Conservation (phyloP, 2,329 filamentous ascomycete genomes). For the Aureobasidium sp. region DNA sequence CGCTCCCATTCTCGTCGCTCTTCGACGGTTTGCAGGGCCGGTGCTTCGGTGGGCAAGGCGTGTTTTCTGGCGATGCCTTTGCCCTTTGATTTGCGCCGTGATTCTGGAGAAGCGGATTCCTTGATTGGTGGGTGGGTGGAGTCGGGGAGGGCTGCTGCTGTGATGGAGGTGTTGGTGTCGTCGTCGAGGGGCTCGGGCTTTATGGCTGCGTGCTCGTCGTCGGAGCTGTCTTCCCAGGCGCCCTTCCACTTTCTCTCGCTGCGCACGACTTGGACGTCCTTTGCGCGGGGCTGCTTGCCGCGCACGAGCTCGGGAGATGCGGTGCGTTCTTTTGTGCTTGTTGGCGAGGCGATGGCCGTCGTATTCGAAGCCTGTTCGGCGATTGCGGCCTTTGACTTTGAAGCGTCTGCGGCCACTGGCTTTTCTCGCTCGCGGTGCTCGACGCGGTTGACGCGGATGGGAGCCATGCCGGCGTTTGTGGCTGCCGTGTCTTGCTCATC, state of each 20-base stretch:
- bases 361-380: constrained; percentile 10
- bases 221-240: constrained; percentile 36
- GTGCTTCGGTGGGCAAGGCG: constrained; percentile 11
- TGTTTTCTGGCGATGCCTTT: background rate
- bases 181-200: constrained; percentile 49
- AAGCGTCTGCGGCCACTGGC: constrained; percentile 39
- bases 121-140: constrained; percentile 16
- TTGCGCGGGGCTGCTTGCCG: constrained; percentile 32
- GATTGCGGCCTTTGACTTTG: constrained; percentile 21
- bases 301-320: constrained; percentile 22
- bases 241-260: constrained; percentile 38
- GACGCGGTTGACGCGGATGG: constrained; percentile 50
- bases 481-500: constrained; percentile 35
- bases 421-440: constrained; percentile 49
- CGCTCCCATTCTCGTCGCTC: constrained; percentile 46
- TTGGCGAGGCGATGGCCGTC: background rate
- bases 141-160: background rate
- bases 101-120: constrained; percentile 10
- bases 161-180: constrained; percentile 10
- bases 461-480: constrained; percentile 27
- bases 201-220: constrained; percentile 34
- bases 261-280: constrained; percentile 38
- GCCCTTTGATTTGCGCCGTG: constrained; percentile 5
- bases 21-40: constrained; percentile 44
- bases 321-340: constrained; percentile 16